Evolutionary conservation across 2,329 filamentous ascomycete genomes (phyloP).

Genomic region (Fusarium sp.): DNA sequence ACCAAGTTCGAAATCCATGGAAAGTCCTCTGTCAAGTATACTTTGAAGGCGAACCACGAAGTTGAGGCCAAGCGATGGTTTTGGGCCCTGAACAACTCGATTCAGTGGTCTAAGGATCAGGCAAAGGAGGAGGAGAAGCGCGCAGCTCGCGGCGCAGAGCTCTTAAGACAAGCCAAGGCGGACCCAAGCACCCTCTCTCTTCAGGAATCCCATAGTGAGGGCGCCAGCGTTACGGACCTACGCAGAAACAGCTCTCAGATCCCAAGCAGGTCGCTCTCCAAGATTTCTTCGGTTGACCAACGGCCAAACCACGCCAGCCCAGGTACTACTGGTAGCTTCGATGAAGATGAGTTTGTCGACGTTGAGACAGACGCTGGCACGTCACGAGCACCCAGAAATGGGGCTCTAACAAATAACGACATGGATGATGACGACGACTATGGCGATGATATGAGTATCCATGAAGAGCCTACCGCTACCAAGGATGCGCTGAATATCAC

Average conservation of each 20-base stretch:
- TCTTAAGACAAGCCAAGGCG: conserved; percentile 82
- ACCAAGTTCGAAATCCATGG: conserved; percentile 97
- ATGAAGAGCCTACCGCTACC: conserved; percentile 77
- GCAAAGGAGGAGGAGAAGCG: conserved; percentile 89
- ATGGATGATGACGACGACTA: conserved; percentile 83
- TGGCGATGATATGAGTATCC: conserved; percentile 79
- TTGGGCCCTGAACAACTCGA: conserved; percentile 98
- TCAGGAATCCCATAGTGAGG: conserved; percentile 64
- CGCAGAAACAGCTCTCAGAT: conserved; percentile 62
- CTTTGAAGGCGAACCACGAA: conserved; percentile 96
- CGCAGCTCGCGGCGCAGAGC: conserved; percentile 79
- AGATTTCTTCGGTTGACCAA: conserved; percentile 48
- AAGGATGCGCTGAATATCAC: conserved; percentile 98
- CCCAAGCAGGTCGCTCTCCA: conserved; percentile 48
- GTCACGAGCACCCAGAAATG: conserved; percentile 55
- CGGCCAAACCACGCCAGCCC: conserved; percentile 55
- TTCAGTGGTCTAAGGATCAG: conserved; percentile 98
- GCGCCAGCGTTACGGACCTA: conserved; percentile 63
- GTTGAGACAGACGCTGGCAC: conserved; percentile 60
- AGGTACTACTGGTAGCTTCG: conserved; percentile 63
- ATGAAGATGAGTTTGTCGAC: conserved; percentile 67
- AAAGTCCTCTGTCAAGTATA: conserved; percentile 98
- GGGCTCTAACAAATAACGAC: conserved; percentile 56
- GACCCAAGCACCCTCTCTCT: conserved; percentile 71
- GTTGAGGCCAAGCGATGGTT: conserved; percentile 99